Conservation (phyloP, 148 eudicot genomes). For the Rhododendron henanense region DNA sequence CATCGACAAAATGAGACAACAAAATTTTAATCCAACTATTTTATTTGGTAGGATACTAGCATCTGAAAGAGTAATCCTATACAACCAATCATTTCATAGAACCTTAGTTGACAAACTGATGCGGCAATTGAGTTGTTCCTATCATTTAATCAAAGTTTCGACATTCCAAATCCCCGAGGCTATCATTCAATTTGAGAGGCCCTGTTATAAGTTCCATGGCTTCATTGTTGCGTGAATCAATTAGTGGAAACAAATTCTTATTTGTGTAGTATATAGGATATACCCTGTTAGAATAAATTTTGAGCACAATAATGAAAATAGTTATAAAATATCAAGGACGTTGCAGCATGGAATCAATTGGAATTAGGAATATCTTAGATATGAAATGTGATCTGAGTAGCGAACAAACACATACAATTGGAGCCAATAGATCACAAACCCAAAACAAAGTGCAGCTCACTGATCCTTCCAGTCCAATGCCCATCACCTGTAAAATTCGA, state of each 20-base stretch:
- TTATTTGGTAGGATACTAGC: not conserved
- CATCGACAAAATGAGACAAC: not conserved
- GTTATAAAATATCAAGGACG: not conserved
- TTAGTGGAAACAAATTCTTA: not conserved
- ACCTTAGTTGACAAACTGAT: not conserved
- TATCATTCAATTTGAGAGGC: not conserved
- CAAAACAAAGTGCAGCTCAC: not conserved
- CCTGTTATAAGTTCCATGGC: not conserved
- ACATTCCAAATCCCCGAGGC: not conserved
- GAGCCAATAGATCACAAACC: not conserved
- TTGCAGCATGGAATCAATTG: not conserved
- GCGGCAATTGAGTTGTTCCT: not conserved
- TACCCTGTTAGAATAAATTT: not conserved
- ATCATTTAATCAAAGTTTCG: not conserved
- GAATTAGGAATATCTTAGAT: not conserved
- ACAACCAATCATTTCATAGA: not conserved
- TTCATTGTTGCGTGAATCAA: not conserved
- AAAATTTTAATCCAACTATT: not conserved
- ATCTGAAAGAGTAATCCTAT: not conserved
- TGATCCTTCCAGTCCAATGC: not conserved
- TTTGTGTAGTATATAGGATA: not conserved
- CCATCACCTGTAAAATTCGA: slow-evolving; percentile 56
- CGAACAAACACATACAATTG: not conserved
- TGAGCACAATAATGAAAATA: not conserved
- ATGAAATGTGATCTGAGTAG: not conserved